Conservation (phyloP, 306 rosid genomes). For the Glycine latifolia region DNA sequence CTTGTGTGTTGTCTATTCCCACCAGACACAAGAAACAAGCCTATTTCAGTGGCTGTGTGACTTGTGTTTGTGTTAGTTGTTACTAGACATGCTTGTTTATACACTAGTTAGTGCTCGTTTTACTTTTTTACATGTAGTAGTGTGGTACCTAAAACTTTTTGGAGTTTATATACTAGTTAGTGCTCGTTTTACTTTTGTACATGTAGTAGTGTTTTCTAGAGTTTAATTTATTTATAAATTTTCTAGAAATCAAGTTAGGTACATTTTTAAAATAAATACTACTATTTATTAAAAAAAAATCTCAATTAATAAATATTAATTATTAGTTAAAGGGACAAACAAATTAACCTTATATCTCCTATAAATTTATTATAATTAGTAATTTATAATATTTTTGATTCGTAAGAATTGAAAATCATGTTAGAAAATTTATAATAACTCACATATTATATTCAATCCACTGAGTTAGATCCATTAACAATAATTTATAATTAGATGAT, state of each 20-base stretch:
- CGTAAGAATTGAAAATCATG: no score
- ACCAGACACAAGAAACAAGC: slow-evolving; percentile 41
- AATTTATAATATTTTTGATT: no score
- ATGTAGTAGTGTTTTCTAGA: background rate
- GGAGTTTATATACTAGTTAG: background rate
- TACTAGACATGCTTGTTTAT: slow-evolving; percentile 8
- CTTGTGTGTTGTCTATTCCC: slow-evolving; percentile 46
- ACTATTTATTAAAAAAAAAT: no score
- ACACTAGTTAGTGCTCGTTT: background rate
- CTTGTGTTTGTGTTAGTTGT: slow-evolving; percentile 39
- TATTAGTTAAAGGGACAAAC: no score
- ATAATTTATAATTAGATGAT: no score
- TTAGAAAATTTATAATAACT: no score
- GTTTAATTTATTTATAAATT: background rate
- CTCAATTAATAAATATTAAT: no score
- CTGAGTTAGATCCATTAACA: no score
- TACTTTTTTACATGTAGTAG: background rate
- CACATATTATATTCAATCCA: no score
- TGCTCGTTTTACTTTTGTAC: background rate
- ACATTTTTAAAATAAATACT: background rate
- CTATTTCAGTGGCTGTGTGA: slow-evolving; percentile 13
- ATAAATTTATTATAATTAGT: no score
- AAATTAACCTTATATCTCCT: no score
- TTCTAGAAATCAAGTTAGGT: background rate
- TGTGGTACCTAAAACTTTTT: background rate